Evolutionary conservation across 2,329 filamentous ascomycete genomes (phyloP), one percentile per base, ranked within the genome.

Genomic region (Chrysoporthe puriensis): DNA sequence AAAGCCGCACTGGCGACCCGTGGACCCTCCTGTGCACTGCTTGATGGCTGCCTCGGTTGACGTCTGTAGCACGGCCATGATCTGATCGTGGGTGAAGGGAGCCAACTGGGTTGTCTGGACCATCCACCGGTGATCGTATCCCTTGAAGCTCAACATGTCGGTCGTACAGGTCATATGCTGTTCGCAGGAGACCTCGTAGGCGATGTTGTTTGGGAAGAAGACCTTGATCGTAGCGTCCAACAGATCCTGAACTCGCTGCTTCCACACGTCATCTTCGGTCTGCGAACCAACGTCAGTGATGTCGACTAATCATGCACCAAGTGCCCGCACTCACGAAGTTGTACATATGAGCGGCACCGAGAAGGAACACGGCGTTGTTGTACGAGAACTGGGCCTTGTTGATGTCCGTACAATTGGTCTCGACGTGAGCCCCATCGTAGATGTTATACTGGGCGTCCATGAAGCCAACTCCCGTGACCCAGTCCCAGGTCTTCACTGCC

Each of bases 331-430:
- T 69, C 68, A 79, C 89, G 13, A 64, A 63, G 32, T 70, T 70
- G 46, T 70, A 70, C 69, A 70, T 70, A 72, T 76, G 80, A 59
- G 79, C 77, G 36, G 81, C 79, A 11, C 83, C 88, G 11, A 91
- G 91, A 74, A 96, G 76, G 84, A 95, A 96, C 75, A 96, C 94
- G 75, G 96, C 91, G 82, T 96, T 96, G 81, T 86, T 89, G 80
- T 94, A 86, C 0, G 84, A 82, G 77, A 83, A 87, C 68, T 87
- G 84, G 4, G 81, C 76, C 64, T 81, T 77, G 73, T 83, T 83
- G 65, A 88, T 77, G 16, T 80, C 75, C 1, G 81, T 84, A 75
- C 88, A 90, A 70, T 88, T 86, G 48, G 80, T 79, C 14, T 78
- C 78, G 52, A 84, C 83, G 62, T 86, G 82, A 9, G 84, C 84